Base-by-base conservation (phyloP, 2,329 filamentous ascomycete species). In the Parastagonospora nodorum region DNA sequence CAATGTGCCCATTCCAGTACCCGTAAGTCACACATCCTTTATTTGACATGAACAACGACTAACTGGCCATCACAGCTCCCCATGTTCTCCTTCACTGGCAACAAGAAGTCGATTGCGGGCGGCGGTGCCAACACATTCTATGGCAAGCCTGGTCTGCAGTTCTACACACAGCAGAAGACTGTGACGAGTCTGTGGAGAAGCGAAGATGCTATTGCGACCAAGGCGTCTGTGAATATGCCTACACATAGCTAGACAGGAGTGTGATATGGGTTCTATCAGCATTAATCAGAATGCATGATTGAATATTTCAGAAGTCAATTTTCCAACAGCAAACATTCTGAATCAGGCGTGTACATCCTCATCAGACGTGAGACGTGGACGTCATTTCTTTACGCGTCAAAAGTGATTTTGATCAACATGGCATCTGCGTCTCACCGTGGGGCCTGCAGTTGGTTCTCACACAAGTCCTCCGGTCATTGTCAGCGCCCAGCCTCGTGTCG, bases 91-190 rank as follows among this genome's bases (percentile, higher is more conserved):
- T 85, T 85, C 74, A 87, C 84, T 2, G 84, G 84, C 14, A 87
- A 87, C 73, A 84, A 99, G 87, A 92, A 89, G 82, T 91, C 87
- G 68, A 82, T 97, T 50, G 94, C 94, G 0, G 94, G 93, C 47
- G 92, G 92, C 45, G 93, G 94, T 54, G 89, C 90, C 32, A 96
- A 85, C 78, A 96, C 92, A 12, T 97, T 99, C 74, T 99, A 99
- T 77, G 94, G 94, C 61, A 89, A 90, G 76, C 90, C 92, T 0
- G 94, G 93, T 19, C 77, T 99, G 72, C 87, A 89, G 71, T 99
- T 99, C 73, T 97, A 96, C 77, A 99, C 94, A 2, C 94, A 97
- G 78, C 84, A 89, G 71, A 97, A 99, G 89, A 99, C 94, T 2
- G 94, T 99, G 42, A 99, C 94, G 45, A 88, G 90, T 61, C 78